phyloP scores from a whole-genome alignment of 2,329 filamentous ascomycete species.

The Arthrinium phaeospermum region DNA sequence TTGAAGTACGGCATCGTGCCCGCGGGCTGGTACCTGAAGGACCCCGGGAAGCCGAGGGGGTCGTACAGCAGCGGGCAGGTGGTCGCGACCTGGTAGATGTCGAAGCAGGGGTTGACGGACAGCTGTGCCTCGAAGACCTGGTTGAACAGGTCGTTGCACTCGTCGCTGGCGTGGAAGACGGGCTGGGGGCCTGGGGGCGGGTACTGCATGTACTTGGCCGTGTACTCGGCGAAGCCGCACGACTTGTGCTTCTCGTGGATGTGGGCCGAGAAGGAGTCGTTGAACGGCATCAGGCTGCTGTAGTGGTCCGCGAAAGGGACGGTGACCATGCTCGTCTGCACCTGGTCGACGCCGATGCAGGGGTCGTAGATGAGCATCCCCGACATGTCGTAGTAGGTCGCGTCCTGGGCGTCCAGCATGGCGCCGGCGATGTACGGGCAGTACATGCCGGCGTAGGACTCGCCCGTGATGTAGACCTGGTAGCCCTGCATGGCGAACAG shows the following conservation, averaged over 20 bases:
- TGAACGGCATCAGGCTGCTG: slow-evolving; percentile 60
- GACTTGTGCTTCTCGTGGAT: slow-evolving; percentile 56
- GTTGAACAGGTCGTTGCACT: slow-evolving; percentile 60
- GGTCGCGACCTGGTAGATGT: slow-evolving; percentile 70
- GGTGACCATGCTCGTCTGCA: slow-evolving; percentile 48
- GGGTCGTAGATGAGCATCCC: slow-evolving; percentile 71
- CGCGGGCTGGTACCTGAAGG: slow-evolving; percentile 64
- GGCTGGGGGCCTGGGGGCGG: slow-evolving; percentile 66
- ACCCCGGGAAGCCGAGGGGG: slow-evolving; percentile 60
- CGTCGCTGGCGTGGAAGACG: slow-evolving; percentile 47
- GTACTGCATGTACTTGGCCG: slow-evolving; percentile 62
- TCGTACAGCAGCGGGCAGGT: slow-evolving; percentile 74
- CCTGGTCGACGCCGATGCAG: slow-evolving; percentile 56
- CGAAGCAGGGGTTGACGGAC: slow-evolving; percentile 70
- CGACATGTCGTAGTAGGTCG: slow-evolving; percentile 56
- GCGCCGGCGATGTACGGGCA: slow-evolving; percentile 62
- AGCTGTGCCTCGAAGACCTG: slow-evolving; percentile 56
- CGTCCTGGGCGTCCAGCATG: slow-evolving; percentile 54
- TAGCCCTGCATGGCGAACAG: slow-evolving; percentile 58
- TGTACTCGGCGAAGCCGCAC: slow-evolving; percentile 64
- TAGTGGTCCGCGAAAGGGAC: slow-evolving; percentile 63
- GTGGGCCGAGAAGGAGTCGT: slow-evolving; percentile 58
- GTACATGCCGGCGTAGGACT: slow-evolving; percentile 59
- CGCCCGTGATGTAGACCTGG: slow-evolving; percentile 60
- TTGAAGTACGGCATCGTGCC: slow-evolving; percentile 73